Conservation (phyloP, 2,329 filamentous ascomycete genomes). For the Nigrospora osmanthi region DNA sequence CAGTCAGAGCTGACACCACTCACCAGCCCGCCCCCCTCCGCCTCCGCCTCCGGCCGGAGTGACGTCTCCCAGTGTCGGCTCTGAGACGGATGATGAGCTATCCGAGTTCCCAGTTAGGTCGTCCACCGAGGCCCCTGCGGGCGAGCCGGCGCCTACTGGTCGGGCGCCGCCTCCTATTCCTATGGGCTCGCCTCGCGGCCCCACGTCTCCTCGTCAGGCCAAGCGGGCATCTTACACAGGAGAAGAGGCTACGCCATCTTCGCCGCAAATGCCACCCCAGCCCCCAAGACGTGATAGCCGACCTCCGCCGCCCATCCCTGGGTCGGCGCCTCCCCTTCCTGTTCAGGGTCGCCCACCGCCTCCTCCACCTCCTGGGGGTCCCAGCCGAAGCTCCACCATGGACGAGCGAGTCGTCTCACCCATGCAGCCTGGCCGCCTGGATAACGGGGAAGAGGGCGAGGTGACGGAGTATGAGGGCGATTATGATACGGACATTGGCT, state of each 20-base stretch:
- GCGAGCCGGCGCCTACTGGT: slow-evolving; percentile 26
- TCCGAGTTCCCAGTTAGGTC: slow-evolving; percentile 42
- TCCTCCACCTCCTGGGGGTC: slow-evolving; percentile 51
- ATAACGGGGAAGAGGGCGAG: slow-evolving; percentile 64
- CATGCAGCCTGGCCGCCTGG: slow-evolving; percentile 29
- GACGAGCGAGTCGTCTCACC: slow-evolving; percentile 41
- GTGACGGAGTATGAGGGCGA: slow-evolving; percentile 94
- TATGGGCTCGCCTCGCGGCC: slow-evolving; percentile 33
- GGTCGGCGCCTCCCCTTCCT: slow-evolving; percentile 38
- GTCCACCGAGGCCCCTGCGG: slow-evolving; percentile 29
- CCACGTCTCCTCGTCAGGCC: slow-evolving; percentile 32
- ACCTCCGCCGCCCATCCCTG: slow-evolving; percentile 53
- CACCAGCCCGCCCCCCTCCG: slow-evolving; percentile 48
- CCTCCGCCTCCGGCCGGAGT: slow-evolving; percentile 27
- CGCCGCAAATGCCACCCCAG: slow-evolving; percentile 24
- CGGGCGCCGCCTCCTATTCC: slow-evolving; percentile 36
- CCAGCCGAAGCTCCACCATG: slow-evolving; percentile 51
- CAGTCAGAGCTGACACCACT: slow-evolving; percentile 14
- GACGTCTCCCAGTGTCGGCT: slow-evolving; percentile 66
- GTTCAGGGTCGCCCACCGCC: slow-evolving; percentile 55
- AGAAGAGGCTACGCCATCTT: slow-evolving; percentile 27
- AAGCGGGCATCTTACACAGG: slow-evolving; percentile 25
- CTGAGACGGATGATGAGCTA: slow-evolving; percentile 83
- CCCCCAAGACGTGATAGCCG: slow-evolving; percentile 48
- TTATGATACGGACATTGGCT: slow-evolving; percentile 94